A percentile compares a stretch with the other conserved stretches of the same genome.
phyloP scores from a whole-genome alignment of 148 eudicot genomes.

The Linanthus parryae region DNA sequence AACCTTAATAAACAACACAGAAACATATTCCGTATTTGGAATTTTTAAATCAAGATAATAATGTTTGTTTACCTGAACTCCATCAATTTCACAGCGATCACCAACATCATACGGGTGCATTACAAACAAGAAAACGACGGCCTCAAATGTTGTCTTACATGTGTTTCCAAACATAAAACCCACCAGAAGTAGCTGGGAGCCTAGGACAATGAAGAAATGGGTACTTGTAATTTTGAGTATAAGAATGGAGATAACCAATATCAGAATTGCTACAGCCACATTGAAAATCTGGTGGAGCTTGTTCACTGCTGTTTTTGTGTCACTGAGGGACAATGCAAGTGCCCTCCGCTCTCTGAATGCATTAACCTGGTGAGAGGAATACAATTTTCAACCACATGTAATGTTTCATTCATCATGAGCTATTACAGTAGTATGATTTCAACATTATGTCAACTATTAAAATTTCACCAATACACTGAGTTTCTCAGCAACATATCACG shows the following conservation, averaged over 20 bases:
- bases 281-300: conserved; percentile 34
- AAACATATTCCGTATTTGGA: no score
- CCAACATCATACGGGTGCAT: conserved; percentile 44
- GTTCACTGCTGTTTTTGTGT: conserved; percentile 43
- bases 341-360: conserved; percentile 38
- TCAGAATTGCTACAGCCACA: conserved; percentile 18
- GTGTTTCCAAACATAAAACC: conserved; percentile 46
- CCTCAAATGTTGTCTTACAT: conserved; percentile 37
- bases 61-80: conserved; percentile 27
- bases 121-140: conserved; percentile 37
- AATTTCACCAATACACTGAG: no score
- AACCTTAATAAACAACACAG: background rate
- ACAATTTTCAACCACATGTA: no score
- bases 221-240: conserved; percentile 26
- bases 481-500: no score
- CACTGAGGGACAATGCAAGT: conserved; percentile 35
- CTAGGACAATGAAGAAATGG: conserved; percentile 25
- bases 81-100: conserved; percentile 42
- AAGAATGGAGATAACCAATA: conserved; percentile 30
- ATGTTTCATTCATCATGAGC: no score
- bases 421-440: no score
- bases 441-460: no score
- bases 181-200: conserved; percentile 35
- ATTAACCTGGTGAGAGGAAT: conserved; percentile 23
- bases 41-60: background rate